These are phyloP conservation scores for Colletotrichum noveboracense DNA, from an alignment of 2,329 filamentous ascomycete genomes.

Conservation along the genomic window DNA sequence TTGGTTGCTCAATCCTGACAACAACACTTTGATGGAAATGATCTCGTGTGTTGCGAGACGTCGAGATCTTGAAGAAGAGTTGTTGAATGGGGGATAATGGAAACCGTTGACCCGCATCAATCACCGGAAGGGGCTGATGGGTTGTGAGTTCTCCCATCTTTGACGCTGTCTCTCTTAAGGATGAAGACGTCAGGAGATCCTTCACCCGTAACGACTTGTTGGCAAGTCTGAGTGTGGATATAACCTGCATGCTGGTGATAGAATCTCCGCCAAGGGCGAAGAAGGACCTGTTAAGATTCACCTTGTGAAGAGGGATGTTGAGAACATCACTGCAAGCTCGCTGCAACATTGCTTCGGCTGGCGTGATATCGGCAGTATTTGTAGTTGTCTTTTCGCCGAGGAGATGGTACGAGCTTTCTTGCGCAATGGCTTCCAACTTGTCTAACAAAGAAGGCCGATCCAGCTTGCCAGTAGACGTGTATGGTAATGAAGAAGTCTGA, in stretches of 20 bases:
- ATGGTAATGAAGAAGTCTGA: conserved; percentile 23
- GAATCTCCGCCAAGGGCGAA: conserved; percentile 1
- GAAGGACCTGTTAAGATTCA: neutral
- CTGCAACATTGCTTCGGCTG: neutral
- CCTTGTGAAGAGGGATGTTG: neutral
- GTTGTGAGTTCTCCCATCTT: neutral
- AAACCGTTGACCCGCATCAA: neutral
- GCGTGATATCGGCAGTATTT: neutral
- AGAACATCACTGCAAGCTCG: neutral
- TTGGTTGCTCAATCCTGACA: neutral
- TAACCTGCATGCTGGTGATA: conserved; percentile 6
- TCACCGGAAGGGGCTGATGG: neutral
- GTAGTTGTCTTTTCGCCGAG: neutral
- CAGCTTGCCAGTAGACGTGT: conserved; percentile 25
- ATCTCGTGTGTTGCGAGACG: neutral
- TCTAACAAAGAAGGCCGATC: conserved; percentile 20
- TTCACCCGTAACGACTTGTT: neutral
- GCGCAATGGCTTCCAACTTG: neutral
- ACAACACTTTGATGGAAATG: conserved; percentile 7
- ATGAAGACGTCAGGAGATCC: neutral
- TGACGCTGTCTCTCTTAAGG: neutral
- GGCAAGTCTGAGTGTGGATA: neutral
- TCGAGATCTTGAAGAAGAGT: neutral
- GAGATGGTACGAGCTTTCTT: neutral
- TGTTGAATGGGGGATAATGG: conserved; percentile 4